Evolutionary conservation across 2,329 filamentous ascomycete genomes (phyloP).

Genomic region (Talaromyces sp.): DNA sequence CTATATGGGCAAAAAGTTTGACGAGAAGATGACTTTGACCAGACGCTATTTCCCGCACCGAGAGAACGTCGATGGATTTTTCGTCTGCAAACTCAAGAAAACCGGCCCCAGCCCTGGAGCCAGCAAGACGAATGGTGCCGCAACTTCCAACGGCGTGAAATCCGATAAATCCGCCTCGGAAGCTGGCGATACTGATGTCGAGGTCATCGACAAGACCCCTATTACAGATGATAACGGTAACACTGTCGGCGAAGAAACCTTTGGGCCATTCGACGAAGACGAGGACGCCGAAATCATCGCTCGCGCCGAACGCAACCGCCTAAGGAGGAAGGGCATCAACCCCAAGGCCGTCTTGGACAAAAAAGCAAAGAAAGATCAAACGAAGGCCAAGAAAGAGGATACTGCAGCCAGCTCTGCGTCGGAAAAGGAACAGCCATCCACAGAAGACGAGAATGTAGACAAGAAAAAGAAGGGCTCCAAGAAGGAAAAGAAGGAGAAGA

Average conservation of each 20-base stretch:
- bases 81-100: constrained; percentile 97
- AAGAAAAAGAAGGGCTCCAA: constrained; percentile 12
- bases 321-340: constrained; percentile 71
- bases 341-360: constrained; percentile 56
- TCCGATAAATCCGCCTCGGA: constrained; percentile 6
- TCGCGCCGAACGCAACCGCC: constrained; percentile 67
- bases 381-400: constrained; percentile 18
- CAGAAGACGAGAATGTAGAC: not conserved
- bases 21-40: constrained; percentile 76
- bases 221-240: constrained; percentile 48
- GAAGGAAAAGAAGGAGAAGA: constrained; percentile 19
- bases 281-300: constrained; percentile 70
- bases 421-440: constrained; percentile 7
- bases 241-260: constrained; percentile 49
- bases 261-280: constrained; percentile 71
- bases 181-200: constrained; percentile 35
- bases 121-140: constrained; percentile 19
- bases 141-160: constrained; percentile 23
- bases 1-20: constrained; percentile 89
- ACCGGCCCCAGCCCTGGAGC: constrained; percentile 64
- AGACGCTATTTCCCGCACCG: constrained; percentile 84
- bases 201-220: constrained; percentile 65
- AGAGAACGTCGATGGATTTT: constrained; percentile 97
- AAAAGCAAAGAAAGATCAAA: constrained; percentile 21
- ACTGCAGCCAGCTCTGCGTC: constrained; percentile 13